phyloP scores from a whole-genome alignment of 2,329 filamentous ascomycete species.

The Sarocladium oryzae region DNA sequence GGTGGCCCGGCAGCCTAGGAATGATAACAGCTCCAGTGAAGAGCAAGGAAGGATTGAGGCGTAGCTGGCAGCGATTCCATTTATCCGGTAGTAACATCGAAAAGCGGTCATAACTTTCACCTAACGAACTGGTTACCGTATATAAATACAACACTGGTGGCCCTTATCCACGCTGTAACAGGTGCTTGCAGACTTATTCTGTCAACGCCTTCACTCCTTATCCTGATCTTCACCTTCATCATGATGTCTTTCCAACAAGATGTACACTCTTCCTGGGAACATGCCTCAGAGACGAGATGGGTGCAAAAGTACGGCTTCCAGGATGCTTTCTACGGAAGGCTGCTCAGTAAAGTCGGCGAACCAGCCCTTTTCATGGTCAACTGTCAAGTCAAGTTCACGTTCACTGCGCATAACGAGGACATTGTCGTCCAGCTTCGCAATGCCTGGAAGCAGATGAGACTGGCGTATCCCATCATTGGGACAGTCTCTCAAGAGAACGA shows the following conservation, averaged over 20 bases:
- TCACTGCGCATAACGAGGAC: neutral
- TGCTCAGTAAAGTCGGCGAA: conserved; percentile 8
- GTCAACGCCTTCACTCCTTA: neutral
- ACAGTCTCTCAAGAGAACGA: conserved; percentile 7
- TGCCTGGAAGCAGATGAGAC: conserved; percentile 11
- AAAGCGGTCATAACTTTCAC: conserved; percentile 2
- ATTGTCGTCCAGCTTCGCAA: conserved; percentile 5
- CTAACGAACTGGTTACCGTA: neutral
- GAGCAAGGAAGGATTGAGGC: neutral
- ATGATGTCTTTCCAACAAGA: neutral
- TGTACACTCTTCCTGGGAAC: conserved; percentile 9
- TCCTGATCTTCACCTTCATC: neutral
- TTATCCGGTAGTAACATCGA: neutral
- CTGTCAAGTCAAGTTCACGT: conserved; percentile 8
- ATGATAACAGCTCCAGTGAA: neutral
- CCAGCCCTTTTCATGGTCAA: conserved; percentile 10
- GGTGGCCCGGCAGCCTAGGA: neutral
- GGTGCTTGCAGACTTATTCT: neutral
- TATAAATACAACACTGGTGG: neutral
- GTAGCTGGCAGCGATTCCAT: neutral
- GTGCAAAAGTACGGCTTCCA: conserved; percentile 11
- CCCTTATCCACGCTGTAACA: neutral
- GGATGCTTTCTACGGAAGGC: conserved; percentile 11
- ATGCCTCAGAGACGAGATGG: conserved; percentile 6
- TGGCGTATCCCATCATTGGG: conserved; percentile 9